Percentiles rank a stretch among this genome's conserved stretches.
These are phyloP conservation scores for Geotrichum cucujoidarum DNA, from an alignment of 1,139 yeast genomes.

Conservation along the genomic window DNA sequence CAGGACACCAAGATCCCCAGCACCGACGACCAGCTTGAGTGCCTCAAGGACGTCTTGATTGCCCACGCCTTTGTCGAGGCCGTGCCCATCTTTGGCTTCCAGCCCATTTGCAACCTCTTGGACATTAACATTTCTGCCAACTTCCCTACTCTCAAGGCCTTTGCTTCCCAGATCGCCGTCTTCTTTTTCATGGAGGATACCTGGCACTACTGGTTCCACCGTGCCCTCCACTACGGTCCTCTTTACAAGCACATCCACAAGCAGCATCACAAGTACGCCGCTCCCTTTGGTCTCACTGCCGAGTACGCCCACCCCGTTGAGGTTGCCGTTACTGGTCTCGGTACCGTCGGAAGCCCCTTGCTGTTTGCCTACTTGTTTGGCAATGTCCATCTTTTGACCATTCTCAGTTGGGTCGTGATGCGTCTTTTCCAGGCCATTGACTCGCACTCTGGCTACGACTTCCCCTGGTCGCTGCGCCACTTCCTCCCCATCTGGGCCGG, in stretches of 20 bases:
- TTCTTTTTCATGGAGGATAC: slow-evolving; percentile 85
- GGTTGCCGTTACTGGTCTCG: slow-evolving; percentile 83
- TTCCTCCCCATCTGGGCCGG: slow-evolving; percentile 96
- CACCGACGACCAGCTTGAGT: slow-evolving; percentile 82
- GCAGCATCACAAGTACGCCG: slow-evolving; percentile 94
- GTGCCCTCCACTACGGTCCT: slow-evolving; percentile 77
- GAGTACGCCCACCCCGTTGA: slow-evolving; percentile 96
- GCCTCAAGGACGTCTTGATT: slow-evolving; percentile 73
- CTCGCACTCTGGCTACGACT: slow-evolving; percentile 94
- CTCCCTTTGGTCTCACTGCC: slow-evolving; percentile 94
- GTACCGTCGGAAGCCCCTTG: slow-evolving; percentile 92
- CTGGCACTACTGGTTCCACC: slow-evolving; percentile 95
- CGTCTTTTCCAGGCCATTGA: slow-evolving; percentile 93
- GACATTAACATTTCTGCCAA: slow-evolving; percentile 78
- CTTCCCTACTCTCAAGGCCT: slow-evolving; percentile 60
- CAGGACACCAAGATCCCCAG: slow-evolving; percentile 77
- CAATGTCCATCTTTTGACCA: slow-evolving; percentile 74
- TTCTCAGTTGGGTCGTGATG: slow-evolving; percentile 76
- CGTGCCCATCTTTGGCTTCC: slow-evolving; percentile 93
- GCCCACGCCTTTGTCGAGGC: slow-evolving; percentile 91
- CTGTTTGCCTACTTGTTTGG: slow-evolving; percentile 60
- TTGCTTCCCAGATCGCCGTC: slow-evolving; percentile 58
- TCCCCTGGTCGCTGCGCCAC: slow-evolving; percentile 92
- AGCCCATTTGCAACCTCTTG: slow-evolving; percentile 72
- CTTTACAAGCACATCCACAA: slow-evolving; percentile 89